phyloP scores from a whole-genome alignment of 345 rosid species.

The Euclidium syriacum region DNA sequence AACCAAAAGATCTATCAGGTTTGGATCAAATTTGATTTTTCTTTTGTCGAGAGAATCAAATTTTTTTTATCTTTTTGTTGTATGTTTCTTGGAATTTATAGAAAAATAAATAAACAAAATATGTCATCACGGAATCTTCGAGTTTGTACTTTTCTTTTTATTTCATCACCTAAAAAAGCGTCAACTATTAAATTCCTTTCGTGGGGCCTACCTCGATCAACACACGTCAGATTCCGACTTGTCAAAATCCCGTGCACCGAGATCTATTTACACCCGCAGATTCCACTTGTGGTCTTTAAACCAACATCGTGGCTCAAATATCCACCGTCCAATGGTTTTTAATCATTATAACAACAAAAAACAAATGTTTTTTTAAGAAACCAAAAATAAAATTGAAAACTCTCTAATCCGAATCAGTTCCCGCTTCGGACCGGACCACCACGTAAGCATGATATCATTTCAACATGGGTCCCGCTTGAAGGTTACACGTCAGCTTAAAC shows the following conservation, averaged over 20 bases:
- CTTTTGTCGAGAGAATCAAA: too few species aligned
- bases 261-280: constrained; percentile 43
- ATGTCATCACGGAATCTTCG: constrained; percentile 22
- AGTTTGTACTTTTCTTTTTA: background rate
- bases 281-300: constrained; percentile 21
- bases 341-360: background rate
- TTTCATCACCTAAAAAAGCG: constrained; percentile 15
- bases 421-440: constrained; percentile 18
- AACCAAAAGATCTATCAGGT: too few species aligned
- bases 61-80: too few species aligned
- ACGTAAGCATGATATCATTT: constrained; percentile 15
- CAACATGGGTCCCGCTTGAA: background rate
- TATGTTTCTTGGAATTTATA: constrained; percentile 7
- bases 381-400: background rate
- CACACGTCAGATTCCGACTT: constrained; percentile 20
- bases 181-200: constrained; percentile 19
- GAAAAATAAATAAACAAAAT: background rate
- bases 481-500: constrained; percentile 29
- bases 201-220: background rate
- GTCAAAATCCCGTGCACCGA: constrained; percentile 21
- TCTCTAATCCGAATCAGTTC: constrained; percentile 16
- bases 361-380: background rate
- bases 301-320: constrained; percentile 17
- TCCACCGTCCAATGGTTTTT: constrained; percentile 16
- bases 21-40: too few species aligned